Conservation (phyloP, 1,139 yeast species). For the Citeromyces hawaiiensis region DNA sequence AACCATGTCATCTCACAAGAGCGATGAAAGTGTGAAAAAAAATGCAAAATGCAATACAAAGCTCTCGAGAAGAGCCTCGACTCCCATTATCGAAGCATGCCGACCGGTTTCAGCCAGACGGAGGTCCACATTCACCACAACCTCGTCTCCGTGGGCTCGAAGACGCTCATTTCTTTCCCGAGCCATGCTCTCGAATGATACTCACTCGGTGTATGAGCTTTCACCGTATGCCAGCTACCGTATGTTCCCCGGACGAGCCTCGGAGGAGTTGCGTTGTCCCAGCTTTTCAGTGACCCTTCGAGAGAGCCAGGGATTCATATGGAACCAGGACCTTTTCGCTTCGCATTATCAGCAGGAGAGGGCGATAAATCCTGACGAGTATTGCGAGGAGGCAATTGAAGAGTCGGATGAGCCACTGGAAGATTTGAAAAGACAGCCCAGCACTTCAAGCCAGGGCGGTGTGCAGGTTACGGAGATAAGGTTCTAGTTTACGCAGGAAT, state of each 20-base stretch:
- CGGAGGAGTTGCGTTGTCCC: no score
- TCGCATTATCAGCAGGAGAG: slow-evolving; percentile 49
- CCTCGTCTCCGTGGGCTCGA: slow-evolving; percentile 43
- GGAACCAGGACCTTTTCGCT: slow-evolving; percentile 66
- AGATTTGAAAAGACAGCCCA: no score
- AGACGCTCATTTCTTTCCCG: slow-evolving; percentile 47
- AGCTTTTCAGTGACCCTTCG: slow-evolving; percentile 25
- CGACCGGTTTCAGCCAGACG: slow-evolving; percentile 7
- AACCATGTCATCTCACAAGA: no score
- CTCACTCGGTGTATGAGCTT: slow-evolving; percentile 43
- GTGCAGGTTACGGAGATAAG: no score
- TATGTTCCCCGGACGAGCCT: slow-evolving; percentile 3
- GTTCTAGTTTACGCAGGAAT: no score
- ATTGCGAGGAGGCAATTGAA: slow-evolving; percentile 18
- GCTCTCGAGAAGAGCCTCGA: slow-evolving; percentile 1
- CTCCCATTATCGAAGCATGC: not conserved
- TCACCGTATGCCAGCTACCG: slow-evolving; percentile 11
- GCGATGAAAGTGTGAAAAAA: no score
- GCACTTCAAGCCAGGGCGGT: no score
- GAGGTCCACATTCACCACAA: slow-evolving; percentile 29
- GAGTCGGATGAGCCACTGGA: slow-evolving; percentile 27
- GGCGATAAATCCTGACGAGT: slow-evolving; percentile 18
- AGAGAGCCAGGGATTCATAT: slow-evolving; percentile 62
- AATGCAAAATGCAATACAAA: no score
- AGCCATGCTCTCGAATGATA: slow-evolving; percentile 50